A percentile compares a stretch with the other conserved stretches of the same genome.
Conservation (phyloP, 768 basidiomycete species). For the Tylopilus vinaceipallidus region DNA sequence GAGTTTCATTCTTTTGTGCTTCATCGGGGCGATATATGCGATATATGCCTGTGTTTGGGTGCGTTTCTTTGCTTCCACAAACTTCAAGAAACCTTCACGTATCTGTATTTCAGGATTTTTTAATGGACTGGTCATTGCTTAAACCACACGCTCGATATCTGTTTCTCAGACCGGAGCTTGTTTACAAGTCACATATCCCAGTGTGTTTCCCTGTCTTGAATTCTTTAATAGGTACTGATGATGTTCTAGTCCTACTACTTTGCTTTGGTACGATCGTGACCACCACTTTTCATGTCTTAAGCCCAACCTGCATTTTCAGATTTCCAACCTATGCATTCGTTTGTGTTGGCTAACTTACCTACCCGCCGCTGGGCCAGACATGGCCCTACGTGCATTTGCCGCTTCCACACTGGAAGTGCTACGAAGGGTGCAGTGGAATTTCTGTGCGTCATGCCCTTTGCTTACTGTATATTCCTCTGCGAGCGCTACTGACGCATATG, state of each 20-base stretch:
- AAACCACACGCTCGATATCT: constrained; percentile 51
- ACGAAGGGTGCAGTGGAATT: constrained; percentile 89
- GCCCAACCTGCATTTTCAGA: constrained; percentile 35
- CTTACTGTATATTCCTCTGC: background rate
- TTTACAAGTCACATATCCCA: constrained; percentile 62
- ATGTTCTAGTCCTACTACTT: constrained; percentile 68
- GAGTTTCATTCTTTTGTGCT: constrained; percentile 65
- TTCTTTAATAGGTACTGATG: background rate
- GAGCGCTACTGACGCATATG: constrained; percentile 38
- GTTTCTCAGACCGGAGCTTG: constrained; percentile 72
- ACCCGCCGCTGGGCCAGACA: constrained; percentile 45
- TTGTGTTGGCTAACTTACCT: constrained; percentile 85
- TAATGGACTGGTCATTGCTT: constrained; percentile 92
- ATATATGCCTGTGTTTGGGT: constrained; percentile 82
- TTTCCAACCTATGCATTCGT: constrained; percentile 70
- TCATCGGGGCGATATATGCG: constrained; percentile 61
- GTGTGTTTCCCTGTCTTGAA: constrained; percentile 37
- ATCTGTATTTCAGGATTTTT: constrained; percentile 62
- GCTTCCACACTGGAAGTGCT: constrained; percentile 72
- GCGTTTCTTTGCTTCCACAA: constrained; percentile 21
- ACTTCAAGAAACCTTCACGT: background rate
- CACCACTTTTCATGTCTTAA: background rate
- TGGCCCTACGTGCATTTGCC: constrained; percentile 62
- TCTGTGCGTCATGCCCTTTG: constrained; percentile 55
- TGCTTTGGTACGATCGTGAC: constrained; percentile 62